phyloP scores from a whole-genome alignment of 352 stramenopile genomes.

The Plasmopara halstedii region DNA sequence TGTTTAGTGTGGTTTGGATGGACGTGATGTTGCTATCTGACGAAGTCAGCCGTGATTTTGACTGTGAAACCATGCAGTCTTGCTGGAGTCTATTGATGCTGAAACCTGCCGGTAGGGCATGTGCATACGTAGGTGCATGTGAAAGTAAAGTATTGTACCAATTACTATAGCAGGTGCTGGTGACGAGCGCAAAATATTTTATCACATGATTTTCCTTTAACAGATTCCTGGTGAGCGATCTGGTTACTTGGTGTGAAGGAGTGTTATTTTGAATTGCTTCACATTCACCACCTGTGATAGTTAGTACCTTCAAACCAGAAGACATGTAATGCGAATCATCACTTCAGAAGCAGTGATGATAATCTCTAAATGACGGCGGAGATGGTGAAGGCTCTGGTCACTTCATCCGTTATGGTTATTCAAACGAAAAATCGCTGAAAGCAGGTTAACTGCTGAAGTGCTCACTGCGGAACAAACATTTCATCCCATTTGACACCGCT shows the following conservation, averaged over 20 bases:
- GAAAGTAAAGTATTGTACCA: too few species aligned
- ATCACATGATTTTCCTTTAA: too few species aligned
- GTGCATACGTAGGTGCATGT: too few species aligned
- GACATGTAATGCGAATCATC: slow-evolving; percentile 17
- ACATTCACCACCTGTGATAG: slow-evolving; percentile 12
- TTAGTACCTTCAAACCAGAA: too few species aligned
- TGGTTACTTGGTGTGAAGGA: too few species aligned
- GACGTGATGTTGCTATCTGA: slow-evolving; percentile 83
- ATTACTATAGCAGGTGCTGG: too few species aligned
- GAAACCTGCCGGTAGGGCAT: too few species aligned
- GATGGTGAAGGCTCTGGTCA: slow-evolving; percentile 22
- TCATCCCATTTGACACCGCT: slow-evolving; percentile 70
- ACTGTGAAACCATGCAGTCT: slow-evolving; percentile 51
- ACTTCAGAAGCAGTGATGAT: slow-evolving; percentile 19
- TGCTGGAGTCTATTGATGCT: too few species aligned
- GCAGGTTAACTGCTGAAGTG: slow-evolving; percentile 77
- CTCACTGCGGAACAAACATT: slow-evolving; percentile 83
- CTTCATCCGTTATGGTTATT: slow-evolving; percentile 32
- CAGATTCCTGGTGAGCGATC: too few species aligned
- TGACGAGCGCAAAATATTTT: too few species aligned
- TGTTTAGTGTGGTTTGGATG: slow-evolving; percentile 90
- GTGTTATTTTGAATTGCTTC: slow-evolving; percentile 58
- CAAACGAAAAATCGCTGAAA: slow-evolving; percentile 61
- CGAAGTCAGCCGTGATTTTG: slow-evolving; percentile 81
- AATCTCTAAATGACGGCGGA: slow-evolving; percentile 12